Evolutionary conservation across 2,329 filamentous ascomycete genomes (phyloP).

Genomic region (Sarocladium strictum): DNA sequence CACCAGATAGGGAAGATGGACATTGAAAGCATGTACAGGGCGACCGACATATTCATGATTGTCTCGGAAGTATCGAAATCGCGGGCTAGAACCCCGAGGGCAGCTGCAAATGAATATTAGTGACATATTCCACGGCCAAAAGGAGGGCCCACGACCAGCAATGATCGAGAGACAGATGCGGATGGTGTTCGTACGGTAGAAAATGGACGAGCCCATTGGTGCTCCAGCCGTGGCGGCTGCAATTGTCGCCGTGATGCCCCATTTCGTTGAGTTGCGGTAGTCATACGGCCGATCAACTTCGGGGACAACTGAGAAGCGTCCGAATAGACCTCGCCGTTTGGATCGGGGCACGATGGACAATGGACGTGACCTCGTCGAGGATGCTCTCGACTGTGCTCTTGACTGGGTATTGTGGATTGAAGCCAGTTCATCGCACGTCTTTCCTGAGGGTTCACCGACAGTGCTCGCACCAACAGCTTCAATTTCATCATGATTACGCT

Average conservation of each 20-base stretch:
- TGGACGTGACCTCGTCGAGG: conserved; percentile 13
- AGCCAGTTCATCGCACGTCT: conserved; percentile 5
- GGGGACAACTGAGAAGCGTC: conserved; percentile 63
- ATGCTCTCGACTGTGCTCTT: conserved; percentile 6
- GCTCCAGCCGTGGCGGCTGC: conserved; percentile 71
- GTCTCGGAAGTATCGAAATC: conserved; percentile 59
- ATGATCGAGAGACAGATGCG: too few species aligned
- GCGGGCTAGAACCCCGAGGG: conserved; percentile 55
- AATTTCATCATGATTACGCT: conserved; percentile 2
- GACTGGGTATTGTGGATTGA: conserved; percentile 7
- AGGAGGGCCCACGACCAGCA: too few species aligned
- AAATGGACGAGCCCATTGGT: conserved; percentile 78
- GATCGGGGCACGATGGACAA: conserved; percentile 35
- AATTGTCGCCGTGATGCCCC: conserved; percentile 74
- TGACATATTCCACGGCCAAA: too few species aligned
- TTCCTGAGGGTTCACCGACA: conserved; percentile 12
- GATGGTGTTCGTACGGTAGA: conserved; percentile 59
- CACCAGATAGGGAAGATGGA: conserved; percentile 83
- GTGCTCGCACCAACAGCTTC: conserved; percentile 9
- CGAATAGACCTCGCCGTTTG: conserved; percentile 65
- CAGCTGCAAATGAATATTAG: conserved; percentile 41
- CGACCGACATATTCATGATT: conserved; percentile 68
- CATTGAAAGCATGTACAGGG: conserved; percentile 79
- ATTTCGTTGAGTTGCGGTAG: conserved; percentile 71
- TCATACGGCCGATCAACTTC: conserved; percentile 73